A percentile compares a stretch with the other conserved stretches of the same genome.
These are phyloP conservation scores for Colletotrichum camelliae DNA, from an alignment of 2,329 filamentous ascomycete genomes.

Conservation along the genomic window DNA sequence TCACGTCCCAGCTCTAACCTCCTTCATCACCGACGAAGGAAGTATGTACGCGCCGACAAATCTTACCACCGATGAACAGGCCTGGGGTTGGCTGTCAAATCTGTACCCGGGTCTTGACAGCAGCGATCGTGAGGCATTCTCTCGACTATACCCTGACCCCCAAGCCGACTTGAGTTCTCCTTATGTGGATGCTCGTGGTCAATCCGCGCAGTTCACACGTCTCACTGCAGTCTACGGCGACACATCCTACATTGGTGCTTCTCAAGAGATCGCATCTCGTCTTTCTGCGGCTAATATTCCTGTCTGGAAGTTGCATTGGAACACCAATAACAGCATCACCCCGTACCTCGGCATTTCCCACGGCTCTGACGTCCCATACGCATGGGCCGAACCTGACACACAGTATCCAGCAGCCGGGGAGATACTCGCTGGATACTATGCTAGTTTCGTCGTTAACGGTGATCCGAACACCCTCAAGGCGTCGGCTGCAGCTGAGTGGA, in stretches of 20 bases:
- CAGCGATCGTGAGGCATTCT: background rate
- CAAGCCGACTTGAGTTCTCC: background rate
- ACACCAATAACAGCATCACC: slow-evolving; percentile 38
- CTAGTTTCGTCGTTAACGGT: slow-evolving; percentile 40
- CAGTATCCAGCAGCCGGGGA: background rate
- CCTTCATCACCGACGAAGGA: slow-evolving; percentile 2
- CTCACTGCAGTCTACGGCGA: background rate
- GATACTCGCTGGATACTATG: slow-evolving; percentile 26
- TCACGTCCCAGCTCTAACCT: background rate
- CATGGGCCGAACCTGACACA: background rate
- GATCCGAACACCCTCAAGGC: slow-evolving; percentile 35
- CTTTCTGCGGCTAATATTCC: slow-evolving; percentile 22
- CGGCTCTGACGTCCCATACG: background rate
- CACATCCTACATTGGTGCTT: background rate
- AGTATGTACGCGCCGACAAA: slow-evolving; percentile 6
- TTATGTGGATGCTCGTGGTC: background rate
- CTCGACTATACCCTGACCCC: background rate
- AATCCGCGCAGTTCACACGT: slow-evolving; percentile 7
- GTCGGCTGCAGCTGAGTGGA: slow-evolving; percentile 26
- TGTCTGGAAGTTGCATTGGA: slow-evolving; percentile 43
- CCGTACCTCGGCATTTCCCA: slow-evolving; percentile 28
- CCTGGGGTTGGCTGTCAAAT: slow-evolving; percentile 3
- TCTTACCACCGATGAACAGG: background rate
- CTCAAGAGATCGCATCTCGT: background rate
- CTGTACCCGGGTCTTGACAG: background rate